Conservation (phyloP, 2,329 filamentous ascomycete genomes). For the Karstenula rhodostoma region DNA sequence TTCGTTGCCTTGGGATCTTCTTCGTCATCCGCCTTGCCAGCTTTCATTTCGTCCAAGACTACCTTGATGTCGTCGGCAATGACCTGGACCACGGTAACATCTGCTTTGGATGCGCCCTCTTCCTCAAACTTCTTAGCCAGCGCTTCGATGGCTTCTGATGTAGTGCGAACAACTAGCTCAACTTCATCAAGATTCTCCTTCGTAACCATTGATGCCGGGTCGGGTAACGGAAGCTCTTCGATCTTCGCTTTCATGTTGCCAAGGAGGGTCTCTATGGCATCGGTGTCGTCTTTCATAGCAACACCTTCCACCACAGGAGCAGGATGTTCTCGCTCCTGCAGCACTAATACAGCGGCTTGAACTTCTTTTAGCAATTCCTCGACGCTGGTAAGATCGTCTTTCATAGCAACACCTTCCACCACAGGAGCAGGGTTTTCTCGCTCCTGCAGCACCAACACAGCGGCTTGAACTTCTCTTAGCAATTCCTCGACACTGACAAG, state of each 20-base stretch:
- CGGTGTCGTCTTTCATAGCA: conserved; percentile 82
- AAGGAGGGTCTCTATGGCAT: conserved; percentile 89
- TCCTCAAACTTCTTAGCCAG: conserved; percentile 73
- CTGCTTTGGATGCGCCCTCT: conserved; percentile 76
- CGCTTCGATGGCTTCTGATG: conserved; percentile 74
- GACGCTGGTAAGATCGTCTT: conserved; percentile 59
- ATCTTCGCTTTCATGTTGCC: conserved; percentile 88
- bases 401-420: conserved; percentile 65
- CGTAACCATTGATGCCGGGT: conserved; percentile 73
- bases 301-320: conserved; percentile 56
- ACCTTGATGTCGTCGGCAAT: conserved; percentile 80
- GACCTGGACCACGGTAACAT: conserved; percentile 78
- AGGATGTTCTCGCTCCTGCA: conserved; percentile 40
- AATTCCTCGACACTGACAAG: conserved; percentile 56
- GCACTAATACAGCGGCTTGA: conserved; percentile 61
- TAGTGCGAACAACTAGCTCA: conserved; percentile 76
- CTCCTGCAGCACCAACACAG: conserved; percentile 53
- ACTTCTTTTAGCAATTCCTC: conserved; percentile 62
- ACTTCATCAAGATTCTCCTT: conserved; percentile 67
- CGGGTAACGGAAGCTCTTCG: conserved; percentile 74
- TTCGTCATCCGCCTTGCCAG: conserved; percentile 57
- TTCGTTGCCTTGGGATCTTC: conserved; percentile 75
- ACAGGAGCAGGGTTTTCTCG: conserved; percentile 30
- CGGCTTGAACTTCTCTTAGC: conserved; percentile 66
- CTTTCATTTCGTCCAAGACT: conserved; percentile 73